Conservation (phyloP, 176 grass and related monocot species). For the Cocos nucifera region DNA sequence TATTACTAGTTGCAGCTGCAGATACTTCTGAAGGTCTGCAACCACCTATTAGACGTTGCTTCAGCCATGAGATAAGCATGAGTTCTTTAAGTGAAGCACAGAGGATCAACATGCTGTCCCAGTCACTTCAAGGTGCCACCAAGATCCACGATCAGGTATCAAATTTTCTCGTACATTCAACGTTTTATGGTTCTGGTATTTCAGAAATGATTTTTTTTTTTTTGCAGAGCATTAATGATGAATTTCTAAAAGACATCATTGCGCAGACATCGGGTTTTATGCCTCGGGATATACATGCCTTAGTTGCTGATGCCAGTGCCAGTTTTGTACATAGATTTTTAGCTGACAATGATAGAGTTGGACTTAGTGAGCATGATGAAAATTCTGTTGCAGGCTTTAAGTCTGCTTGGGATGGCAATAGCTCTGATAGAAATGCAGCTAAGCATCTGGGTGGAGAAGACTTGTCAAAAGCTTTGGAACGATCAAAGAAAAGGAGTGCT, state of each 20-base stretch:
- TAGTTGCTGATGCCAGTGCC: conserved; percentile 63
- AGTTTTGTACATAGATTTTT: conserved; percentile 54
- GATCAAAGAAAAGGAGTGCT: conserved; percentile 88
- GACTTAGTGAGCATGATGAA: conserved; percentile 18
- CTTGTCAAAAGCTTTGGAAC: conserved; percentile 59
- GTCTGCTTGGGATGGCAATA: conserved; percentile 20
- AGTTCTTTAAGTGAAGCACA: conserved; percentile 70
- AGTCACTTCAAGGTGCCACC: conserved; percentile 42
- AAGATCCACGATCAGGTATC: conserved; percentile 44
- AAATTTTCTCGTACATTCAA: conserved; percentile 5
- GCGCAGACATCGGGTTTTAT: conserved; percentile 85
- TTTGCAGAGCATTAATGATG: conserved; percentile 59
- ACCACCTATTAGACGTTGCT: conserved; percentile 67
- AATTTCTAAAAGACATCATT: conserved; percentile 65
- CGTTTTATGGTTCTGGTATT: background rate
- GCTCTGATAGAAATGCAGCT: conserved; percentile 7
- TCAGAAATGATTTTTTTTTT: background rate
- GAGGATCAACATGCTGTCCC: conserved; percentile 60
- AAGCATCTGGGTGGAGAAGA: conserved; percentile 50
- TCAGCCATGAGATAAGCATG: conserved; percentile 90
- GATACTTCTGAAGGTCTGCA: conserved; percentile 73
- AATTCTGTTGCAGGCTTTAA: conserved; percentile 26
- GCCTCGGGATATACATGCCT: conserved; percentile 75
- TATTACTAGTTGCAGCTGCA: conserved; percentile 82
- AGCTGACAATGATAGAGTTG: conserved; percentile 16